These are phyloP conservation scores for Henckelia pumila DNA, from an alignment of 257 asterid species.

Conservation along the genomic window DNA sequence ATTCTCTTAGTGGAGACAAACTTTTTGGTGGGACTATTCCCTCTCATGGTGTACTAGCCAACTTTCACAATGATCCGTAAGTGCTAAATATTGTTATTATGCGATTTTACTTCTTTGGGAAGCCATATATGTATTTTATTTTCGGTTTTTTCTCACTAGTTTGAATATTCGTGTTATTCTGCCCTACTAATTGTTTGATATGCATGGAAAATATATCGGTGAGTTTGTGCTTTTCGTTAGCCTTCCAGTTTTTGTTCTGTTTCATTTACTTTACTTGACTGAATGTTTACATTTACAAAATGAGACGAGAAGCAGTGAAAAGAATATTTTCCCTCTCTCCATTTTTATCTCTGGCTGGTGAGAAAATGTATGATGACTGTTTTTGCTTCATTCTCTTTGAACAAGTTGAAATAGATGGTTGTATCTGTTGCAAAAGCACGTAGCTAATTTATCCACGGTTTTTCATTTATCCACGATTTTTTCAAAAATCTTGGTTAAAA, in stretches of 20 bases:
- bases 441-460: too few species aligned
- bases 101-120: conserved; percentile 6
- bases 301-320: background rate
- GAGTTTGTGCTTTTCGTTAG: conserved; percentile 20
- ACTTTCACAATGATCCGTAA: conserved; percentile 75
- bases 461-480: too few species aligned
- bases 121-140: conserved; percentile 4
- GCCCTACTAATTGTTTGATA: background rate
- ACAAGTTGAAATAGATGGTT: too few species aligned
- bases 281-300: background rate
- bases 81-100: conserved; percentile 29
- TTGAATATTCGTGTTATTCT: conserved; percentile 3
- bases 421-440: too few species aligned
- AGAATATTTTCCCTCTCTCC: background rate
- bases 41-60: conserved; percentile 72
- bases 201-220: background rate
- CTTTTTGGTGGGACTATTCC: conserved; percentile 88
- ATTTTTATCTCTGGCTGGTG: background rate
- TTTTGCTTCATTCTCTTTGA: background rate
- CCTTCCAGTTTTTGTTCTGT: conserved; percentile 7
- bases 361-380: conserved; percentile 10
- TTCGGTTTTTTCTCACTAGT: conserved; percentile 5
- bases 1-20: conserved; percentile 94
- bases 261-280: conserved; percentile 19
- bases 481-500: too few species aligned